phyloP scores from a whole-genome alignment of 768 basidiomycete genomes.

The Rhodosporidiobolus odoratus region DNA sequence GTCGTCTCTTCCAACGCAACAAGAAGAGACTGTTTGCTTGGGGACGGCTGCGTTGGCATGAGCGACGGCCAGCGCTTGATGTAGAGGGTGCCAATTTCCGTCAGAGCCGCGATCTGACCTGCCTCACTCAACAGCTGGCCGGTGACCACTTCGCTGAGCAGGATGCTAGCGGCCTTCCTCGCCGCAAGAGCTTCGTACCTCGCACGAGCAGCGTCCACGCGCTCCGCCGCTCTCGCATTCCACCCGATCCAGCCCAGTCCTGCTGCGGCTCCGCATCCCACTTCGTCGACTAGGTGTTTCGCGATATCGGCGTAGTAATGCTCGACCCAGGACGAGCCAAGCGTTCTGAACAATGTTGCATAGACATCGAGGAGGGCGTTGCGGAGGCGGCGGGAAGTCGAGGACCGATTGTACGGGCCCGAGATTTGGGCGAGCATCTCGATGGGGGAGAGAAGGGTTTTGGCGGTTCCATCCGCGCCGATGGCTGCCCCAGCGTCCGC shows the following conservation, averaged over 20 bases:
- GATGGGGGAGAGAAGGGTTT: conserved; percentile 62
- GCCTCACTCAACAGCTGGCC: conserved; percentile 85
- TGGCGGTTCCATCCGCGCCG: conserved; percentile 55
- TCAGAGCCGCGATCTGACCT: conserved; percentile 84
- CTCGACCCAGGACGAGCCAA: conserved; percentile 76
- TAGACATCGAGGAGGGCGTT: conserved; percentile 89
- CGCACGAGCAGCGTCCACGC: conserved; percentile 50
- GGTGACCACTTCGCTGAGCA: conserved; percentile 80
- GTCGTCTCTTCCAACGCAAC: conserved; percentile 77
- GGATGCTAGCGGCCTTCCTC: conserved; percentile 65
- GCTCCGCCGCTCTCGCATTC: conserved; percentile 29
- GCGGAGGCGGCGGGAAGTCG: conserved; percentile 62
- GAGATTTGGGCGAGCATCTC: conserved; percentile 85
- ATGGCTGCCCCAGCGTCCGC: conserved; percentile 50
- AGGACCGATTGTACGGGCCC: conserved; percentile 68
- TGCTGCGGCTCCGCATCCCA: conserved; percentile 35
- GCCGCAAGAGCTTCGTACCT: conserved; percentile 71
- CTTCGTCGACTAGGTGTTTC: conserved; percentile 56
- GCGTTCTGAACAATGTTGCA: conserved; percentile 63
- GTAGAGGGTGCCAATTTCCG: conserved; percentile 73
- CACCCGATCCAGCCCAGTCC: conserved; percentile 35
- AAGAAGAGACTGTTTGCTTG: conserved; percentile 62
- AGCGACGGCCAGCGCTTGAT: conserved; percentile 88
- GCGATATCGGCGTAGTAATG: conserved; percentile 72
- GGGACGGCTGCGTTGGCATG: conserved; percentile 75